Conservation (phyloP, 164 flowering plant genomes). For the Akebia trifoliata region DNA sequence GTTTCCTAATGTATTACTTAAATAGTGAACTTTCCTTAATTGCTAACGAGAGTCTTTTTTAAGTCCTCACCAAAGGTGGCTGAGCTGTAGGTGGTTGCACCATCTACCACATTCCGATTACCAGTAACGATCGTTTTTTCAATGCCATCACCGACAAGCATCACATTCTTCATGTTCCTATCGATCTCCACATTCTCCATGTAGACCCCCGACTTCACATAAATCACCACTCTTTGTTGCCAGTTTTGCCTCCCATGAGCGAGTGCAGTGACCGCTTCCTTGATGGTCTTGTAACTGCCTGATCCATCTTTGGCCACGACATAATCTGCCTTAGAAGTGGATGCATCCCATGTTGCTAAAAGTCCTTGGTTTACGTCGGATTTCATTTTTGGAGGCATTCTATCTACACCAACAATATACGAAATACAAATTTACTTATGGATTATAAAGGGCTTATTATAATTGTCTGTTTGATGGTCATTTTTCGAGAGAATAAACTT, state of each 20-base stretch:
- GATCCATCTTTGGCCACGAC: constrained; percentile 65
- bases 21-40: neutral
- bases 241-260: constrained; percentile 14
- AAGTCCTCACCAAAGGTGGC: constrained; percentile 46
- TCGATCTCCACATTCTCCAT: constrained; percentile 42
- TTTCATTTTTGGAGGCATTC: neutral
- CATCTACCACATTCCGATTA: constrained; percentile 31
- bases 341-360: constrained; percentile 45
- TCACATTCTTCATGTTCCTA: constrained; percentile 35
- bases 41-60: no score
- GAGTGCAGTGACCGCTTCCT: constrained; percentile 36
- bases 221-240: constrained; percentile 28
- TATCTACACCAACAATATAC: constrained; percentile 1
- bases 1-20: neutral
- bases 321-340: constrained; percentile 36
- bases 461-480: no score
- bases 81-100: constrained; percentile 35
- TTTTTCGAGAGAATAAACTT: no score
- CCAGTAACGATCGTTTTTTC: constrained; percentile 47
- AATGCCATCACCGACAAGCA: constrained; percentile 66
- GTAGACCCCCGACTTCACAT: constrained; percentile 57
- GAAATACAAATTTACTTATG: neutral
- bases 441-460: no score
- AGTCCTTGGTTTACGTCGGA: constrained; percentile 14
- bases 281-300: constrained; percentile 41